phyloP scores from a whole-genome alignment of 2,329 filamentous ascomycete genomes.

The Claviceps sp. region DNA sequence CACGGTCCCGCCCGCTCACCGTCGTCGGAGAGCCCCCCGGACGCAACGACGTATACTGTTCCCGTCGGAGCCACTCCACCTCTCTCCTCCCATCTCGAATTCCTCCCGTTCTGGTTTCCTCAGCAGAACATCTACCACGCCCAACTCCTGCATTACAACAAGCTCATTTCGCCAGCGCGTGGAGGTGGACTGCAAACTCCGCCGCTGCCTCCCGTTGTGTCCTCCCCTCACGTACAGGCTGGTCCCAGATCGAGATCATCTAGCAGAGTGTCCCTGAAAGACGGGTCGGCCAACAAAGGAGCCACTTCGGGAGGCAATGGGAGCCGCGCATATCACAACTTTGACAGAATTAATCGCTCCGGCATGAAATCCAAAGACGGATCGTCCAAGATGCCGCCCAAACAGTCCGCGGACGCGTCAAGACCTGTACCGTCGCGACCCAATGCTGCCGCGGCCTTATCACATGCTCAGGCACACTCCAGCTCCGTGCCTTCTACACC shows the following conservation, averaged over 20 bases:
- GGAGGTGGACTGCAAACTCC: slow-evolving; percentile 42
- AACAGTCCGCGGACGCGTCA: slow-evolving; percentile 22
- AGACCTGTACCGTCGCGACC: slow-evolving; percentile 19
- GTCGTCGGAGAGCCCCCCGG: slow-evolving; percentile 18
- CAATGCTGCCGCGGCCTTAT: slow-evolving; percentile 15
- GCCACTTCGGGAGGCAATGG: slow-evolving; percentile 46
- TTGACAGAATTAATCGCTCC: slow-evolving; percentile 49
- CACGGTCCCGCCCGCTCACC: slow-evolving; percentile 14
- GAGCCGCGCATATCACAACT: slow-evolving; percentile 44
- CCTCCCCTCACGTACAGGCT: slow-evolving; percentile 42
- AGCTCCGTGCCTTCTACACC: slow-evolving; percentile 90
- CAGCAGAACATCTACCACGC: slow-evolving; percentile 48
- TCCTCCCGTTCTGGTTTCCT: slow-evolving; percentile 43
- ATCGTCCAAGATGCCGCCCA: slow-evolving; percentile 35
- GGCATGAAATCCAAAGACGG: slow-evolving; percentile 46
- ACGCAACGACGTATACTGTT: slow-evolving; percentile 12
- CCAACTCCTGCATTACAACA: slow-evolving; percentile 52
- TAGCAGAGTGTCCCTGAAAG: slow-evolving; percentile 46
- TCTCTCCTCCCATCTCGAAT: slow-evolving; percentile 33
- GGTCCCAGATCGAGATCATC: slow-evolving; percentile 43
- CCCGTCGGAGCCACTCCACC: slow-evolving; percentile 15
- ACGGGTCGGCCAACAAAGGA: slow-evolving; percentile 31
- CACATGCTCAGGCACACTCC: slow-evolving; percentile 41
- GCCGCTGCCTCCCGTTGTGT: slow-evolving; percentile 41
- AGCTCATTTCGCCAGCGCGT: slow-evolving; percentile 45